These are phyloP conservation scores for Eutrema japonicum DNA, from an alignment of 345 rosid species.

Conservation along the genomic window DNA sequence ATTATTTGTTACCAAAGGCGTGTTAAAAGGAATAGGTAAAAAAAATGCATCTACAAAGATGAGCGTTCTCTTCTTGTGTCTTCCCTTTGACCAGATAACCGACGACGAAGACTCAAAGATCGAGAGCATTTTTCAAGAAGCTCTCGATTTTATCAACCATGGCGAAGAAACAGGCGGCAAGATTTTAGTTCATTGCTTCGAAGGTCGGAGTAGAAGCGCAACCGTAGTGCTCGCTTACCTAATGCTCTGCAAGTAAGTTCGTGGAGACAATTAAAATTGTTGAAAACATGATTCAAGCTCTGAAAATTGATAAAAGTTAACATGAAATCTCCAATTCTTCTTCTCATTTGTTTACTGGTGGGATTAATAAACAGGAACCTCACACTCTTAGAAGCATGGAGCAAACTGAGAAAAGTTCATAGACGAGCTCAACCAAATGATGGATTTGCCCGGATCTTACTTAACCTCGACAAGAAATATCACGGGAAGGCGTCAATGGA, in stretches of 20 bases:
- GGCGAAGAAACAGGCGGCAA: slow-evolving; percentile 78
- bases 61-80: slow-evolving; percentile 36
- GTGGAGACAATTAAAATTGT: background rate
- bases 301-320: background rate
- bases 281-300: too few species aligned
- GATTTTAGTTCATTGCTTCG: slow-evolving; percentile 94
- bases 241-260: slow-evolving; percentile 88
- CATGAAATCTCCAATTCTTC: too few species aligned
- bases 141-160: slow-evolving; percentile 72
- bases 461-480: slow-evolving; percentile 67
- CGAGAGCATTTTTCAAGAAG: slow-evolving; percentile 79
- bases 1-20: background rate
- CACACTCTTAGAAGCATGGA: too few species aligned
- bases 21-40: background rate
- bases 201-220: slow-evolving; percentile 98
- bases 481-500: slow-evolving; percentile 93
- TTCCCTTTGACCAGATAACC: slow-evolving; percentile 60
- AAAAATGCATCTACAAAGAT: slow-evolving; percentile 29
- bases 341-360: too few species aligned
- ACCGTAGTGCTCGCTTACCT: slow-evolving; percentile 82
- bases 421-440: too few species aligned
- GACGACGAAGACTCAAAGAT: slow-evolving; percentile 87
- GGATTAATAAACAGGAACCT: too few species aligned
- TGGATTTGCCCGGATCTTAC: slow-evolving; percentile 62
- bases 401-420: too few species aligned